Evolutionary conservation across 768 basidiomycete species (phyloP), one percentile per base, ranked within the genome.

Genomic region (Ramaria rubella): DNA sequence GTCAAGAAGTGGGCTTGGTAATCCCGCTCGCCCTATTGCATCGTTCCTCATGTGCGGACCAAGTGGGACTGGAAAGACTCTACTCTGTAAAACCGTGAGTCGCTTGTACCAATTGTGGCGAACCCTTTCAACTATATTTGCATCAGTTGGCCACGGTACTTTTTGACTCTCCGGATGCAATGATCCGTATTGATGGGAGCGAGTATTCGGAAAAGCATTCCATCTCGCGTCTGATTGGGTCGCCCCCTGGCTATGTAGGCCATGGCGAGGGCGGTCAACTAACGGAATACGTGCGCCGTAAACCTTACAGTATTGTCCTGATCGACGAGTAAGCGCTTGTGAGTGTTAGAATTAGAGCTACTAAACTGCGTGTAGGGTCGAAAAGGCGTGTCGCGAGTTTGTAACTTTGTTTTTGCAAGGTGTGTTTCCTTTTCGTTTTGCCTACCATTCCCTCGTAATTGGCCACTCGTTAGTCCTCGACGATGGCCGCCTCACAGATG

Each of bases 1-100:
- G 42, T 94, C 92, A 24, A 81, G 95, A 49, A 92, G 90, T 63
- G 95, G 95, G n/a, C 75, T 99, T n/a, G 79, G 88, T 42, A 91
- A 94, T 67, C 81, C 89, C 30, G 77, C 86, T 45, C 74, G 92
- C 49, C 95, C 95, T 4, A 87, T 96, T 57, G 94, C 95, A 0
- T 90, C 87, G 64, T 96, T 96, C 75, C 72, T 97, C 54, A 88
- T 96, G 80, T 86, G 86, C 6, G 90, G 90, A n/a, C 90, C 91
- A 30, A 88, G 87, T 4, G 92, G 92, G 23, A 94, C 90, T 4
- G 90, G 90, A 40, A 92, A 98, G 74, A 95, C 93, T 0, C 75
- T 93, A 59, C 76, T 96, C 60, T 85, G 86, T 44, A 97, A 96
- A 73, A 90, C 93, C 23, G 88, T 88, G 68, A 73, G 85, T 72